Evolutionary conservation across 2,329 filamentous ascomycete genomes (phyloP), one percentile per base, ranked within the genome.

Genomic region (Chaetomiaceae sp.): DNA sequence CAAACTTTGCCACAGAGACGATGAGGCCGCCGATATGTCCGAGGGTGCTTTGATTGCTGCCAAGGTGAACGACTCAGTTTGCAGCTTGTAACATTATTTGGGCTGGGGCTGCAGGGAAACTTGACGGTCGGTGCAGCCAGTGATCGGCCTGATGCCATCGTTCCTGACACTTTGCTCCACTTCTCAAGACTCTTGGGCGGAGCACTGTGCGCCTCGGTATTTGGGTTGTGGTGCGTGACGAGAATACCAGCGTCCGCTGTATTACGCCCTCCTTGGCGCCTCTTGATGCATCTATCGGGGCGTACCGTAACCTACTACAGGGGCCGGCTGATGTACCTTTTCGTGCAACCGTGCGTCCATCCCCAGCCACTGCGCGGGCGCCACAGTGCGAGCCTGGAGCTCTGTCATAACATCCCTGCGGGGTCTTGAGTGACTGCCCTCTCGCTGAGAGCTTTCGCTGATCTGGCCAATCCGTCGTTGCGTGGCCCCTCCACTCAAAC

Each of bases 381-480:
- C 38, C 49, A 56, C 54, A 56, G 54, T 56, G 54, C 54, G 50
- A 47, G 36, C 29, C 18, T 18, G 5, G 10, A 32, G 18, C 43
- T 32, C 18, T 14, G 30, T 21, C 27, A 34, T 49, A 51, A 33
- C 36, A 25, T 42, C 18, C 23, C 33, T 48, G 48, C 36, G n/a
- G 14, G 21, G 25, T 21, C 23, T 20, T 14, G 41, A 47, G 42
- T 23, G 34, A 14, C 18, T 32, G 29, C 40, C n/a, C 13, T 37
- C 36, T 25, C 18, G 16, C 32, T 7, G n/a, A 23, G 6, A 6
- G 25, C 27, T 16, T 18, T 20, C 25, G 36, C 41, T 48, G 49
- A 52, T 60, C 52, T 56, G 58, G 60, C 60, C 60, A 62, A 58
- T 53, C 51, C 58, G 58, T 55, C 56, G 57, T 60, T 51, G 48